Base-by-base conservation (phyloP, 306 rosid species). In the Trifolium repens region DNA sequence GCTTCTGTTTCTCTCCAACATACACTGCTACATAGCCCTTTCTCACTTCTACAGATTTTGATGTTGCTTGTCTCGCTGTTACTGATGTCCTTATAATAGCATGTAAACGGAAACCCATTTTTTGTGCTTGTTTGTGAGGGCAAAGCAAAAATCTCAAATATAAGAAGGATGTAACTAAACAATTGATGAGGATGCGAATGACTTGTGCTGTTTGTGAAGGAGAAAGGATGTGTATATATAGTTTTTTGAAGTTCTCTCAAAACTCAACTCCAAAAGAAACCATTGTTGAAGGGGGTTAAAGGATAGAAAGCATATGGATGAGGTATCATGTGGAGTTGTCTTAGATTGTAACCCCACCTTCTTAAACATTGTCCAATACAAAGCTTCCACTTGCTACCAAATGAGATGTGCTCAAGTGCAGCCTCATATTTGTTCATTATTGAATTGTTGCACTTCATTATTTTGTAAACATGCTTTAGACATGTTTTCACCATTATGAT, bases 21-120 rank as follows among this genome's bases (percentile, higher is more conserved):
- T 85, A 89, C 1, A 85, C 85, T 8, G 81, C 79, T n/a, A 84
- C 50, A 44, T 39, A 74, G 9, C 89, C 89, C 65, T 87, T 89
- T 46, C 85, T 86, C 3, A 88, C 37, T 24, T 46, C 47, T 7
- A 4, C 34, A 2, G 34, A 57, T 50, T 43, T 78, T 40, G 81
- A 81, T 19, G 59, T n/a, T 69, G 78, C 15, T 60, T 27, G 39
- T 2, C 19, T 13, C 8, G 42, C 9, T 7, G 40, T 37, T 37
- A 37, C 8, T 37, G 2, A 44, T 44, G 50, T 13, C 50, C 50
- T 39, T 39, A 39, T 2, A 39, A 32, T 32, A 32, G 35, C 35
- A 4, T 32, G 35, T 32, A 32, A 32, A 39, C 9, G 42, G 42
- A 39, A 39, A 39, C 42, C 42, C 42, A 39, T 39, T 7, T 39